Evolutionary conservation across 1,284 basidiomycete species (phyloP).

Genomic region (Ganoderma boninense): DNA sequence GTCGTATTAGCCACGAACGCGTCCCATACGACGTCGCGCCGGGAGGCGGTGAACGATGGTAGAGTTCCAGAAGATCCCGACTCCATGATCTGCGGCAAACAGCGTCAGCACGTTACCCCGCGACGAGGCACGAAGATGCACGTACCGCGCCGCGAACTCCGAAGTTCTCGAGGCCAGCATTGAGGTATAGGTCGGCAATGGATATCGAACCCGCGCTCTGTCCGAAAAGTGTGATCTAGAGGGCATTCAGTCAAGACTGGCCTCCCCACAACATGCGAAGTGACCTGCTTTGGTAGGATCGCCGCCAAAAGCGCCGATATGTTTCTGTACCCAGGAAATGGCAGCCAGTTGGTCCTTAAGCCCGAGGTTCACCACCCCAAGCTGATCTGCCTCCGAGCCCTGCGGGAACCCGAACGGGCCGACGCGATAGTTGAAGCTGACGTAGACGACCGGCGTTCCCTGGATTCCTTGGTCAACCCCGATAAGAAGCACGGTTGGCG

Average conservation of each 20-base stretch:
- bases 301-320: conserved; percentile 57
- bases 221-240: conserved; percentile 60
- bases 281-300: conserved; percentile 51
- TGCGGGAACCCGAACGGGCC: conserved; percentile 59
- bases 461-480: conserved; percentile 27
- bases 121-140: not conserved
- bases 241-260: not conserved
- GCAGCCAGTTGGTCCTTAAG: conserved; percentile 54
- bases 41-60: conserved; percentile 20
- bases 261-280: too few species aligned
- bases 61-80: conserved; percentile 25
- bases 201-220: conserved; percentile 62
- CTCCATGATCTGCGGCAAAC: conserved; percentile 21
- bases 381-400: conserved; percentile 51
- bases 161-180: conserved; percentile 45
- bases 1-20: conserved; percentile 22
- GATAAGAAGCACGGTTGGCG: too few species aligned
- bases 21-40: conserved; percentile 23
- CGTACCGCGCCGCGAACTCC: conserved; percentile 54
- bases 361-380: conserved; percentile 52
- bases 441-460: conserved; percentile 63
- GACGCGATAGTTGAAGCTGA: conserved; percentile 63
- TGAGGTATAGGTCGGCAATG: conserved; percentile 51
- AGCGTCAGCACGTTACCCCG: not conserved
- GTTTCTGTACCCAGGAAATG: conserved; percentile 56